Conservation (phyloP, 345 rosid species). For the Combretum micranthum region DNA sequence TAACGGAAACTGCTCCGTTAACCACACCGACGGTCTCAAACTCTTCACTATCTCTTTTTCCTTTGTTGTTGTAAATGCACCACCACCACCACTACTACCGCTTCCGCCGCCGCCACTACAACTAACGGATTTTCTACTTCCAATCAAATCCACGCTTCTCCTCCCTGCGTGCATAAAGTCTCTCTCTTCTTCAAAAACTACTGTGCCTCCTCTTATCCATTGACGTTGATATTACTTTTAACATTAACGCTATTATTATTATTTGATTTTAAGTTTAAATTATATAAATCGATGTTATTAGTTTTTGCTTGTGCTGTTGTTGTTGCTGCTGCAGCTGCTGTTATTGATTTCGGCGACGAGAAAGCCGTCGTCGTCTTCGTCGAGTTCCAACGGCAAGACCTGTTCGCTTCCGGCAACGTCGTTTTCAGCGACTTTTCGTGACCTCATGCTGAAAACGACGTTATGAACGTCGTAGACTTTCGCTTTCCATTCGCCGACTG, state of each 20-base stretch:
- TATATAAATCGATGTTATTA: no score
- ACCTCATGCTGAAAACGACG: conserved; percentile 67
- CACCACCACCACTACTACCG: no score
- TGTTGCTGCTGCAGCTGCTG: no score
- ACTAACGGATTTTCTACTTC: conserved; percentile 14
- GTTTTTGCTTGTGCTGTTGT: no score
- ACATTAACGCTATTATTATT: not conserved
- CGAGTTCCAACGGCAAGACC: conserved; percentile 55
- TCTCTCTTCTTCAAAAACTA: conserved; percentile 83
- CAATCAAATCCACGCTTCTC: conserved; percentile 60
- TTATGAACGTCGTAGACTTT: conserved; percentile 70
- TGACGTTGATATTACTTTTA: not conserved
- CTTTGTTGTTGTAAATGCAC: conserved; percentile 49
- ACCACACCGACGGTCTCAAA: conserved; percentile 83
- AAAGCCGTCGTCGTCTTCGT: conserved; percentile 79
- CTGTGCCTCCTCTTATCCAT: conserved; percentile 64
- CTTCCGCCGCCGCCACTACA: conserved; percentile 20
- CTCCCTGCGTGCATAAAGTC: conserved; percentile 52
- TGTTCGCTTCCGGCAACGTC: conserved; percentile 64
- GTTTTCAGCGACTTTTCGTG: conserved; percentile 52
- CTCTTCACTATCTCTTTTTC: conserved; percentile 81
- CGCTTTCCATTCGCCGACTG: conserved; percentile 75
- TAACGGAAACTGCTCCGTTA: conserved; percentile 90
- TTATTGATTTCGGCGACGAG: conserved; percentile 64
- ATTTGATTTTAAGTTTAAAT: not conserved